Evolutionary conservation across 108 stramenopile species (phyloP).

Genomic region (Cyclotella baltica): DNA sequence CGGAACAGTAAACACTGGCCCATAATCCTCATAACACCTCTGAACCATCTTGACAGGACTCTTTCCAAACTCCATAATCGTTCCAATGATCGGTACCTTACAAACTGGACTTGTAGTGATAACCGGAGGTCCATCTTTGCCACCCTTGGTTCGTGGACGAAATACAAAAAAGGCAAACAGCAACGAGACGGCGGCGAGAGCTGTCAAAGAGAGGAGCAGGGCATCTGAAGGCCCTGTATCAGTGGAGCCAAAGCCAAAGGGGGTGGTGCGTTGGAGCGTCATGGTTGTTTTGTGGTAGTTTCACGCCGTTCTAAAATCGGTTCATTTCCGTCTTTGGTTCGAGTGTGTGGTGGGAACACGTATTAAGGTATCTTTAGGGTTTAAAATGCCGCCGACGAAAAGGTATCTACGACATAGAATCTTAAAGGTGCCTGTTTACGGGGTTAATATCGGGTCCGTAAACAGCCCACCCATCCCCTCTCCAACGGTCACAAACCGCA

Average conservation of each 20-base stretch:
- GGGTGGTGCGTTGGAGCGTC: conserved; percentile 13
- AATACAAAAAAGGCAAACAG: conserved; percentile 40
- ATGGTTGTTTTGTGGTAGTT: conserved; percentile 13
- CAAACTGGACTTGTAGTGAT: conserved; percentile 65
- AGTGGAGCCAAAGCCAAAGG: conserved; percentile 17
- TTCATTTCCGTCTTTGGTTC: not conserved
- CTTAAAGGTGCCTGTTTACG: no score
- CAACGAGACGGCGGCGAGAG: conserved; percentile 28
- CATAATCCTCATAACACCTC: conserved; percentile 87
- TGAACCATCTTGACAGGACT: conserved; percentile 92
- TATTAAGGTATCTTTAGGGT: not conserved
- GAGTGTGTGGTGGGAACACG: not conserved
- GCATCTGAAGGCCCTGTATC: conserved; percentile 23
- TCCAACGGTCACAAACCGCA: not conserved
- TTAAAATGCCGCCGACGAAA: no score
- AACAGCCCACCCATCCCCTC: not conserved
- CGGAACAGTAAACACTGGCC: conserved; percentile 92
- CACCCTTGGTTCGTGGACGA: conserved; percentile 58
- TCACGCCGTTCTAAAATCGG: not conserved
- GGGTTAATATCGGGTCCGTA: no score
- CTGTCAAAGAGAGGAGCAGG: conserved; percentile 24
- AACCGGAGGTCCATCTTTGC: conserved; percentile 69
- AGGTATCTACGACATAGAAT: no score
- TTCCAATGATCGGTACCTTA: conserved; percentile 80
- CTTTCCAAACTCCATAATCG: conserved; percentile 87